These are phyloP conservation scores for Waitea zeae DNA, from an alignment of 1,284 basidiomycete genomes.

Conservation along the genomic window DNA sequence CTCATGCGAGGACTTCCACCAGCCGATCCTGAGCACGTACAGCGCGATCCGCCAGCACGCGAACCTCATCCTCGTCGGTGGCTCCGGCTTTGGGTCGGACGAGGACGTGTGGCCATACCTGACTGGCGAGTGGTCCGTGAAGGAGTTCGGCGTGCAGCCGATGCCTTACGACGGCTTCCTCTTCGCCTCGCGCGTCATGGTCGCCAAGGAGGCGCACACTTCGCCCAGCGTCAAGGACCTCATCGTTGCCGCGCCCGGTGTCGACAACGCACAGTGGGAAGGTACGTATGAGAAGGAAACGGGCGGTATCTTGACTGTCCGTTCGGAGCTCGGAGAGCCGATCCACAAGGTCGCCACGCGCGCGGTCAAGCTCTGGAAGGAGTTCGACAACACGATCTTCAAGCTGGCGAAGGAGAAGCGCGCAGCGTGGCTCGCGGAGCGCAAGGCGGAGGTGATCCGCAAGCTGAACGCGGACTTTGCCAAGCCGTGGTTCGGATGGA, in stretches of 20 bases:
- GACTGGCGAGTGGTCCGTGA: slow-evolving; percentile 86
- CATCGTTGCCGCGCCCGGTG: slow-evolving; percentile 89
- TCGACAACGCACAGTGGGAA: slow-evolving; percentile 86
- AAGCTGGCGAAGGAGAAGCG: slow-evolving; percentile 92
- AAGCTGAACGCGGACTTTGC: slow-evolving; percentile 92
- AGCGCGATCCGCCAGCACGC: slow-evolving; percentile 73
- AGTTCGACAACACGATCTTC: slow-evolving; percentile 96
- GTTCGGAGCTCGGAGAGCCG: slow-evolving; percentile 94
- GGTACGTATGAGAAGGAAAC: slow-evolving; percentile 90
- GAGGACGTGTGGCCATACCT: slow-evolving; percentile 97
- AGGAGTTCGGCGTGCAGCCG: slow-evolving; percentile 72
- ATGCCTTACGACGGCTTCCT: slow-evolving; percentile 99
- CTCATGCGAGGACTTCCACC: slow-evolving; percentile 97
- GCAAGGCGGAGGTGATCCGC: slow-evolving; percentile 77
- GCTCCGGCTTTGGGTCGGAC: slow-evolving; percentile 93
- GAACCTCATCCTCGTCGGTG: slow-evolving; percentile 85
- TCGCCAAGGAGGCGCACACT: slow-evolving; percentile 96
- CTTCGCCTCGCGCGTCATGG: slow-evolving; percentile 94
- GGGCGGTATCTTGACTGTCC: slow-evolving; percentile 92
- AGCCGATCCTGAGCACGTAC: slow-evolving; percentile 88
- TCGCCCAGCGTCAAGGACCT: slow-evolving; percentile 90
- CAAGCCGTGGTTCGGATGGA: slow-evolving; percentile 95
- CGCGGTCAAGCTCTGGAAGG: slow-evolving; percentile 94
- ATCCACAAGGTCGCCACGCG: slow-evolving; percentile 98
- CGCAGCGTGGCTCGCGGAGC: slow-evolving; percentile 71